Evolutionary conservation across 495 filamentous ascomycete species (phyloP), one percentile per base, ranked within the genome.

Genomic region (Penicillium macrosclerotiorum): DNA sequence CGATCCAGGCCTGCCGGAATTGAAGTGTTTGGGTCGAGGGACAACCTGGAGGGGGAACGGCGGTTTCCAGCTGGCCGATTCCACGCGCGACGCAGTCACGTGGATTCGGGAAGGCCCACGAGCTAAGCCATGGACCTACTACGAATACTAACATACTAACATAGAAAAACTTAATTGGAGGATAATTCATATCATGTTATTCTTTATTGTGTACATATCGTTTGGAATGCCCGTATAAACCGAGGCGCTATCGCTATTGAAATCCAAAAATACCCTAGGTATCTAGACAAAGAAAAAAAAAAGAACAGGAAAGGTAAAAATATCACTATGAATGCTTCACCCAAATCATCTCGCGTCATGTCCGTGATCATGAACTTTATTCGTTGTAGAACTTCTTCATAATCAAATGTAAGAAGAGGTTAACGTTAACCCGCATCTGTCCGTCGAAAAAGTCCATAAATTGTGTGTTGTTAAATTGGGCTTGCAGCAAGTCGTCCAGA

Each of bases 341-440:
- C 49, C 49, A 30, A 42, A 40, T 55, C 56, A 52, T 63, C 50
- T 48, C 42, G 60, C 59, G 31, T 63, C 52, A 62, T 20, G 23
- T 50, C 57, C 50, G 32, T 63, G 37, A 45, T 17, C 45, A 45
- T 51, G 42, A 49, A 34, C 17, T 45, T 71, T 49, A 76, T 49
- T 75, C 75, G 52, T 79, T 84, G 84, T 97, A 98, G 71, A 98
- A 98, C 73, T 98, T 98, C 79, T 89, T 90, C 75, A 96, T 96
- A 40, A 98, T 76, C 65, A 96, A 71, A 77, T 97, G 92, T 73
- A 98, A 68, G 66, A 98, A 84, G 45, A 96, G 70, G 67, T 98
- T 96, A 51, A 97, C 93, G 65, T 96, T 96, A 49, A 98, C 79
- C 69, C 84, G 81, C 61, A 94, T 72, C 52, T 82, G 79, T 17